Evolutionary conservation across 2,329 filamentous ascomycete genomes (phyloP).

Genomic region (Simplicillium sp.): DNA sequence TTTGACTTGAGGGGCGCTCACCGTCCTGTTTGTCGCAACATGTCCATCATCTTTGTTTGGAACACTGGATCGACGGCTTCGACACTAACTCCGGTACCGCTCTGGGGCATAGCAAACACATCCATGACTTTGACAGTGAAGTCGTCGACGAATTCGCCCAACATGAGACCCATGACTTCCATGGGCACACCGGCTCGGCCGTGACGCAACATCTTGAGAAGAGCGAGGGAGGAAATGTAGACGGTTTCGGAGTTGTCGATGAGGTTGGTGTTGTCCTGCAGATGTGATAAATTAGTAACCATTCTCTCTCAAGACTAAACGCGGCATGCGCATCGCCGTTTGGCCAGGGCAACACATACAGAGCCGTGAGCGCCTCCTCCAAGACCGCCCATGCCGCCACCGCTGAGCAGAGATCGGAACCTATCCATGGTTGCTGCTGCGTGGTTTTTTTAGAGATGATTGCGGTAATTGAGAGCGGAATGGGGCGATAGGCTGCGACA

Average conservation of each 20-base stretch:
- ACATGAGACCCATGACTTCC: constrained; percentile 99
- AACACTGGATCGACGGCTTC: constrained; percentile 98
- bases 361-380: constrained; percentile 34
- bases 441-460: constrained; percentile 12
- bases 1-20: constrained; percentile 30
- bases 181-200: constrained; percentile 96
- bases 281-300: constrained; percentile 7
- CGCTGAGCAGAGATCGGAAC: constrained; percentile 79
- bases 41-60: constrained; percentile 99
- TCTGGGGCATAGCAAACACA: constrained; percentile 99
- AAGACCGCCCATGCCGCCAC: constrained; percentile 59
- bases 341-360: constrained; percentile 16
- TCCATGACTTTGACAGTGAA: constrained; percentile 98
- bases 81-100: constrained; percentile 94
- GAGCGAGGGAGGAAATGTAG: constrained; percentile 93
- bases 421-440: constrained; percentile 60
- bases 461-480: background rate
- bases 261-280: constrained; percentile 76
- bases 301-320: background rate
- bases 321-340: background rate
- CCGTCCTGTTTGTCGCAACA: constrained; percentile 95
- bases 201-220: constrained; percentile 98
- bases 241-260: constrained; percentile 99
- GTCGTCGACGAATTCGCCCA: constrained; percentile 97
- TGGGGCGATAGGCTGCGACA: background rate